phyloP scores from a whole-genome alignment of 805 yeast genomes.

The Grigorovia yakushimaensis region DNA sequence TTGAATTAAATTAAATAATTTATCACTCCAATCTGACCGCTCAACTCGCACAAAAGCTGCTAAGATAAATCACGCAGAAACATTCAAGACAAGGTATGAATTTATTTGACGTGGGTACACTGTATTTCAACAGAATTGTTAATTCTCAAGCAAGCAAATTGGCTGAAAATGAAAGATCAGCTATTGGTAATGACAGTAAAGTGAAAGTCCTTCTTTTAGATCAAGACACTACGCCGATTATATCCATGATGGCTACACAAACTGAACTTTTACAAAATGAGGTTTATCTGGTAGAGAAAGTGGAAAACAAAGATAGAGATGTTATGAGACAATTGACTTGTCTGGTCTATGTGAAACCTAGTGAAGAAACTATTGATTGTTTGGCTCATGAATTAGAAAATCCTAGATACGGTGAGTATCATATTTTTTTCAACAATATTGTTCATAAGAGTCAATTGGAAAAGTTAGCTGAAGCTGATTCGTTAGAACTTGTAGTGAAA shows the following conservation, averaged over 20 bases:
- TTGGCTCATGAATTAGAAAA: slow-evolving; percentile 57
- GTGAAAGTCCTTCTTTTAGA: slow-evolving; percentile 77
- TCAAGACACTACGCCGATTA: slow-evolving; percentile 64
- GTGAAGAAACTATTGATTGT: slow-evolving; percentile 47
- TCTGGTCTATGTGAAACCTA: slow-evolving; percentile 68
- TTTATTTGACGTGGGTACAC: slow-evolving; percentile 37
- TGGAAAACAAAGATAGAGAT: slow-evolving; percentile 53
- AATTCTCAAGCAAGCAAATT: slow-evolving; percentile 16
- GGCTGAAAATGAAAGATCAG: neutral
- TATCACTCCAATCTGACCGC: too few relatives aligned
- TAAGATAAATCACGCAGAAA: too few relatives aligned
- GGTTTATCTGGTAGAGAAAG: slow-evolving; percentile 68
- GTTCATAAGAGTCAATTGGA: slow-evolving; percentile 73
- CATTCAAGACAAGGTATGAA: too few relatives aligned
- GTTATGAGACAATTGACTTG: slow-evolving; percentile 74
- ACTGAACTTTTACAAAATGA: slow-evolving; percentile 73
- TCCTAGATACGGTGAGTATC: slow-evolving; percentile 76
- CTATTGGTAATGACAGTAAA: slow-evolving; percentile 1
- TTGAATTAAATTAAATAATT: too few relatives aligned
- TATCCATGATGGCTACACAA: slow-evolving; percentile 87
- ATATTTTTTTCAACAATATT: slow-evolving; percentile 67
- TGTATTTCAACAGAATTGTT: slow-evolving; percentile 34
- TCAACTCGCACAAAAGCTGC: too few relatives aligned
- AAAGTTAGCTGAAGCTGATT: slow-evolving; percentile 82
- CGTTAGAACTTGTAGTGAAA: slow-evolving; percentile 62